Conservation (phyloP, 331 rosid species). For the Malus hybrid region DNA sequence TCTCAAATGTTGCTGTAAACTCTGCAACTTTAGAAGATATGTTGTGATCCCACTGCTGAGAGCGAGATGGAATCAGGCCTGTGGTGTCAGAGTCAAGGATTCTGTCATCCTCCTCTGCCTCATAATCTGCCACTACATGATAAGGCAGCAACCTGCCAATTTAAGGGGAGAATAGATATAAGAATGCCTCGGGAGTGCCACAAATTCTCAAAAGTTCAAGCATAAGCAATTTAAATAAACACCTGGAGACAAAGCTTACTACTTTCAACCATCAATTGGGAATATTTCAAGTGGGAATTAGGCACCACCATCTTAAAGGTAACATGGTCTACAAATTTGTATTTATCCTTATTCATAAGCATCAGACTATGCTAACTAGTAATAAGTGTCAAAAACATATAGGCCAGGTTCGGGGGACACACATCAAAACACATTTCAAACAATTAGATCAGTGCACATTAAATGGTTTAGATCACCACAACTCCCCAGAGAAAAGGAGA, state of each 20-base stretch:
- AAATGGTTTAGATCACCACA: too few species aligned
- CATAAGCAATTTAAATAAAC: not conserved
- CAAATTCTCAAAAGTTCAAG: not conserved
- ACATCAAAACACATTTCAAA: too few species aligned
- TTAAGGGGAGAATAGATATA: not conserved
- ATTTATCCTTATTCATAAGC: not conserved
- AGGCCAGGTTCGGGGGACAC: too few species aligned
- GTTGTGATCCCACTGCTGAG: slow-evolving; percentile 97
- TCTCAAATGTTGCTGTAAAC: slow-evolving; percentile 88
- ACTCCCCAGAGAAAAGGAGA: too few species aligned
- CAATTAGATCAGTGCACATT: too few species aligned
- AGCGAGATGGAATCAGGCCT: slow-evolving; percentile 83
- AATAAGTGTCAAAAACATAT: too few species aligned
- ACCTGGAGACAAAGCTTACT: not conserved
- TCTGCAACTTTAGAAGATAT: slow-evolving; percentile 85
- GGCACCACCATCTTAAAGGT: not conserved
- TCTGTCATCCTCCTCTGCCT: slow-evolving; percentile 97
- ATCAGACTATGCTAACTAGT: not conserved
- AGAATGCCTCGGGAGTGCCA: not conserved
- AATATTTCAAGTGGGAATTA: not conserved
- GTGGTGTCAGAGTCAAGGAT: slow-evolving; percentile 94
- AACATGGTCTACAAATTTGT: not conserved
- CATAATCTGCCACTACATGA: slow-evolving; percentile 98
- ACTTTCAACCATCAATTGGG: not conserved
- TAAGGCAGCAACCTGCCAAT: slow-evolving; percentile 74